Conservation (phyloP, 106 monocot genomes). For the Agapanthus africanus region DNA sequence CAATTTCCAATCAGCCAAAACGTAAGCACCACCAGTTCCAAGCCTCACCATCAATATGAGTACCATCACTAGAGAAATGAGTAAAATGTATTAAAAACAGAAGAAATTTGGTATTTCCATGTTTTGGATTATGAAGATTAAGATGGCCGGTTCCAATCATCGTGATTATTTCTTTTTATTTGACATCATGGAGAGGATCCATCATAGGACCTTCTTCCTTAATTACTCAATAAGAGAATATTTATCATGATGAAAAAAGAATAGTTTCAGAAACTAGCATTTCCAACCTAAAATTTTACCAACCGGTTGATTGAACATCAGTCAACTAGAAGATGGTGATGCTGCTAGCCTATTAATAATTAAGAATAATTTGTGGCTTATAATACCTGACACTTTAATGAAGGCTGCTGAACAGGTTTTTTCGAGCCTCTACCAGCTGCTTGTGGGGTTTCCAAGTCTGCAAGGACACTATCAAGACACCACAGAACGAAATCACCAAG, state of each 20-base stretch:
- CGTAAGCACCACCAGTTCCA: neutral
- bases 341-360: neutral
- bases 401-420: conserved; percentile 41
- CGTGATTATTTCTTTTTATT: too few species aligned
- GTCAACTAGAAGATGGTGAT: neutral
- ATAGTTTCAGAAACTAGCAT: too few species aligned
- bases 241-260: too few species aligned
- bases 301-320: neutral
- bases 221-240: too few species aligned
- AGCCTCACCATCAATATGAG: neutral
- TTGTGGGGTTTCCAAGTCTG: conserved; percentile 53
- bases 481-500: conserved; percentile 68
- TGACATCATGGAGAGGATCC: too few species aligned
- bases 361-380: neutral
- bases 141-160: too few species aligned
- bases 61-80: too few species aligned
- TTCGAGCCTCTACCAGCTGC: conserved; percentile 55
- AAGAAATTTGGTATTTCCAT: too few species aligned
- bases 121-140: too few species aligned
- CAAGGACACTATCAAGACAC: conserved; percentile 71
- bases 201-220: too few species aligned
- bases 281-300: neutral
- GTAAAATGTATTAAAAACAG: too few species aligned
- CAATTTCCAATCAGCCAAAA: neutral
- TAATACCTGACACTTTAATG: conserved; percentile 71